Conservation (phyloP, 2,329 filamentous ascomycete genomes). For the Fusarium beomiforme region DNA sequence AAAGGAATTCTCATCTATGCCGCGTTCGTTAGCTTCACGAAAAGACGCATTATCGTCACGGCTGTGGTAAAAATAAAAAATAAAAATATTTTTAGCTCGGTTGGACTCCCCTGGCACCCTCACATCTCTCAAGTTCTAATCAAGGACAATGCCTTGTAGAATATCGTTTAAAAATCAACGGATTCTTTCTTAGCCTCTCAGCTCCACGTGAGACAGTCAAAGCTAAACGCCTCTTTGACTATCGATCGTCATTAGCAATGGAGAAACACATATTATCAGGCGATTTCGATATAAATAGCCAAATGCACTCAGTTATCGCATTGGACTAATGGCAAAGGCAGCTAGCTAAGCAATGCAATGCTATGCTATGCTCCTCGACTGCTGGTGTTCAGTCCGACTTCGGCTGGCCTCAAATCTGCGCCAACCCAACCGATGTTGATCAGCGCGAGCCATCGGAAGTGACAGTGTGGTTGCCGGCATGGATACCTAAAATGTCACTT, state of each 20-base stretch:
- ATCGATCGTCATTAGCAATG: not conserved
- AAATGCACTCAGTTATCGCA: not conserved
- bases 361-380: not conserved
- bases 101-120: not conserved
- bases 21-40: not conserved
- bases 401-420: constrained; percentile 28
- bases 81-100: not conserved
- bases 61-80: too few relatives aligned
- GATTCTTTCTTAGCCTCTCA: not conserved
- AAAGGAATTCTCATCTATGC: not conserved
- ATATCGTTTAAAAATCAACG: constrained; percentile 1
- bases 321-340: not conserved
- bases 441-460: constrained; percentile 36
- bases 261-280: not conserved
- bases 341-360: not conserved
- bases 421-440: constrained; percentile 29
- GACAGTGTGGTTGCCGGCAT: constrained; percentile 34
- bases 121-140: not conserved
- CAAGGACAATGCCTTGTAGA: not conserved
- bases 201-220: not conserved
- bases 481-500: constrained; percentile 32
- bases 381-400: constrained; percentile 11
- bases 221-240: not conserved
- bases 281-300: not conserved
- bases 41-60: not conserved